These are phyloP conservation scores for Nymphaea colorata DNA, from an alignment of 164 flowering plant genomes.

Conservation along the genomic window DNA sequence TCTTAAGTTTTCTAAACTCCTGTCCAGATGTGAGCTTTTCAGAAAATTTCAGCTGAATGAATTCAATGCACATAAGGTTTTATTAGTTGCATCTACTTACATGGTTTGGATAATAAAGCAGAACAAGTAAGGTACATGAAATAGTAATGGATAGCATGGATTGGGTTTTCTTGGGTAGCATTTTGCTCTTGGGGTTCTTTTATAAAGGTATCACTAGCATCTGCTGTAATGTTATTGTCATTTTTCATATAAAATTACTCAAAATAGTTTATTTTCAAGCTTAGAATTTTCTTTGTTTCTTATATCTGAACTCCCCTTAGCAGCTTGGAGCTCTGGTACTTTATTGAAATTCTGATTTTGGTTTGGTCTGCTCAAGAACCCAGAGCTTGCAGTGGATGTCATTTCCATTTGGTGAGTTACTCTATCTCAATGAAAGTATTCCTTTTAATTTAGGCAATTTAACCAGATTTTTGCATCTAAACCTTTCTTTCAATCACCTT, in stretches of 20 bases:
- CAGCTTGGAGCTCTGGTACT: slow-evolving; percentile 8
- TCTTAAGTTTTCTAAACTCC: too few relatives aligned
- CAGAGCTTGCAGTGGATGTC: slow-evolving; percentile 6
- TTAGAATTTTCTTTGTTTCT: too few relatives aligned
- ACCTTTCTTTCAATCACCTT: slow-evolving; percentile 66
- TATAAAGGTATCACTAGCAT: slow-evolving; percentile 56
- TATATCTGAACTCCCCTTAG: not conserved
- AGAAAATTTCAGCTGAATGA: too few relatives aligned
- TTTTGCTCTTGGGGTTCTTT: slow-evolving; percentile 57
- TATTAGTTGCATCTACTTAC: too few relatives aligned
- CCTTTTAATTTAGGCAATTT: slow-evolving; percentile 39
- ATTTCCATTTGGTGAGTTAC: slow-evolving; percentile 8
- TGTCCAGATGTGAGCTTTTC: too few relatives aligned
- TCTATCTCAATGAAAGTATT: slow-evolving; percentile 25
- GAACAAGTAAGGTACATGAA: too few relatives aligned
- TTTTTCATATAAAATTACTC: slow-evolving; percentile 3
- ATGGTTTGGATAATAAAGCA: too few relatives aligned
- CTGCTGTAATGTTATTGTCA: slow-evolving; percentile 71
- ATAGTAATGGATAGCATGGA: slow-evolving; percentile 26
- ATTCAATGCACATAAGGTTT: too few relatives aligned
- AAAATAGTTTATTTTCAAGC: too few relatives aligned
- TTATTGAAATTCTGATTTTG: slow-evolving; percentile 1
- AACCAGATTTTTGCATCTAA: slow-evolving; percentile 36
- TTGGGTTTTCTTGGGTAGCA: slow-evolving; percentile 61
- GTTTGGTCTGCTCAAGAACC: slow-evolving; percentile 5